Percentiles rank a stretch among this genome's conserved stretches.
These are phyloP conservation scores for Desmodesmus armatus DNA, from an alignment of 139 green algal species.

Conservation along the genomic window DNA sequence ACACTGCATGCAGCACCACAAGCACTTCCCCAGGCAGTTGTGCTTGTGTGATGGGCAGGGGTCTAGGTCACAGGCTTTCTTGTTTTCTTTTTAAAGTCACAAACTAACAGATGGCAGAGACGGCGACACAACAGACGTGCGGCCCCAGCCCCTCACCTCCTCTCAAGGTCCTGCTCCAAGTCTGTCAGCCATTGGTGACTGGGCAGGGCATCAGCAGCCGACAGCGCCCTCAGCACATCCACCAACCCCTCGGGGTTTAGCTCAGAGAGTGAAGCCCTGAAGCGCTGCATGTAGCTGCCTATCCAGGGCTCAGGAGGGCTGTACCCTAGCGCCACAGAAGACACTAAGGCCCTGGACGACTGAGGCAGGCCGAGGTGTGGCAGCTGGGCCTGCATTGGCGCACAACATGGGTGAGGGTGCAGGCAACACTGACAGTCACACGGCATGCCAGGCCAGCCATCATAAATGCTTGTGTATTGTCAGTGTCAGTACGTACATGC, in stretches of 20 bases:
- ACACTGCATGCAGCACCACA: too few relatives aligned
- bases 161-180: slow-evolving; percentile 11
- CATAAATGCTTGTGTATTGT: not conserved
- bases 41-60: too few relatives aligned
- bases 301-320: slow-evolving; percentile 27
- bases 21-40: too few relatives aligned
- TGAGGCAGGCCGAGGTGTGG: not conserved
- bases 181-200: slow-evolving; percentile 25
- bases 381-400: not conserved
- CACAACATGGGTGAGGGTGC: not conserved
- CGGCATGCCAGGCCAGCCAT: not conserved
- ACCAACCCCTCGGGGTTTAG: slow-evolving; percentile 33
- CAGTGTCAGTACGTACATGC: too few relatives aligned
- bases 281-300: slow-evolving; percentile 15
- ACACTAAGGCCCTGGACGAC: not conserved
- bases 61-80: too few relatives aligned
- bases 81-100: too few relatives aligned
- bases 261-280: not conserved
- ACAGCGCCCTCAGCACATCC: slow-evolving; percentile 26
- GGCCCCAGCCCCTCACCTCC: slow-evolving; percentile 3
- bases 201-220: slow-evolving; percentile 2
- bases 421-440: not conserved
- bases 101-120: too few relatives aligned
- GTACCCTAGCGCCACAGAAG: not conserved
- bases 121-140: too few relatives aligned